Conservation (phyloP, 2,329 filamentous ascomycete genomes). For the Dactylonectria macrodidyma region DNA sequence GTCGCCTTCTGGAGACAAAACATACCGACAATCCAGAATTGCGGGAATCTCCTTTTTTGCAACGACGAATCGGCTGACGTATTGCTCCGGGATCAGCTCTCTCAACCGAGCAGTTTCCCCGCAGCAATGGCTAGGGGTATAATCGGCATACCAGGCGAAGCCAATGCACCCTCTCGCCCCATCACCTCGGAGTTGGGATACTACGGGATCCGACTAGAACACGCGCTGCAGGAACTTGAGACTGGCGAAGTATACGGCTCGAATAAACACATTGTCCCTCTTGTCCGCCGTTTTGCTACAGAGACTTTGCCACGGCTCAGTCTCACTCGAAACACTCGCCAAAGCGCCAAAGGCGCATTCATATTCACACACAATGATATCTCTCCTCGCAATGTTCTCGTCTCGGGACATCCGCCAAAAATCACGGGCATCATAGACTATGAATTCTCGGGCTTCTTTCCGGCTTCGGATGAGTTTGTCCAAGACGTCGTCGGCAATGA, state of each 20-base stretch:
- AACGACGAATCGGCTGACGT: too few species aligned
- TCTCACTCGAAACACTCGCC: not conserved
- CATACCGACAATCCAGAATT: not conserved
- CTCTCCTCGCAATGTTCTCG: slow-evolving; percentile 23
- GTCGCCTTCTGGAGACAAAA: slow-evolving; percentile 4
- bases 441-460: slow-evolving; percentile 32
- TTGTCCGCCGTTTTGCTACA: not conserved
- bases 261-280: not conserved
- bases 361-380: slow-evolving; percentile 29
- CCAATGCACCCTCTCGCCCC: not conserved
- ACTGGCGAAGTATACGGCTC: not conserved
- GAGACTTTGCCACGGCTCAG: not conserved
- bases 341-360: not conserved
- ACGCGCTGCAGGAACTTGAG: slow-evolving; percentile 1
- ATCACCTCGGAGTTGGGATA: slow-evolving; percentile 7
- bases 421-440: slow-evolving; percentile 29
- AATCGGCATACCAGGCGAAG: not conserved
- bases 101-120: too few species aligned
- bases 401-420: not conserved
- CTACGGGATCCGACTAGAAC: not conserved
- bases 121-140: not conserved
- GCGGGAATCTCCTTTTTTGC: slow-evolving; percentile 11
- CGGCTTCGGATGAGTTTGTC: slow-evolving; percentile 12
- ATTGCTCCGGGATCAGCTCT: not conserved
- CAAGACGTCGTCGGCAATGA: slow-evolving; percentile 20